Percentiles rank a stretch among this genome's conserved stretches.
Evolutionary conservation across 1,284 basidiomycete genomes (phyloP).

Genomic region (Ustilago nuda): DNA sequence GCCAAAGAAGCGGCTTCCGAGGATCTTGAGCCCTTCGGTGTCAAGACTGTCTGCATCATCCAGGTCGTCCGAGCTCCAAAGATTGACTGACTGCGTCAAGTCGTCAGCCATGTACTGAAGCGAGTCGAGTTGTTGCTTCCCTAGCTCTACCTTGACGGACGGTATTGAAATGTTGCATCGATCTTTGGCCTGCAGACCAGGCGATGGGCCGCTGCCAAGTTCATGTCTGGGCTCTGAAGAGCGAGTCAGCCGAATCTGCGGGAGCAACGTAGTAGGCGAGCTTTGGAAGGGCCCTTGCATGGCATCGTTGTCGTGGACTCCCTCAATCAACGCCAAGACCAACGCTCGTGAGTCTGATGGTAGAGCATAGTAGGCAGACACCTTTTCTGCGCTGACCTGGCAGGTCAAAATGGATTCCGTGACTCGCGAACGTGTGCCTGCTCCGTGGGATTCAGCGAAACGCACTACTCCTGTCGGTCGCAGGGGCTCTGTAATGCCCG

Average conservation of each 20-base stretch:
- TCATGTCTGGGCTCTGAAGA: neutral
- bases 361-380: conserved; percentile 32
- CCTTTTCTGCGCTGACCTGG: conserved; percentile 19
- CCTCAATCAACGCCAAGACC: conserved; percentile 31
- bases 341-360: conserved; percentile 27
- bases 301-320: conserved; percentile 10
- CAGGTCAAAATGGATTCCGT: conserved; percentile 14
- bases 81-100: conserved; percentile 40
- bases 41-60: conserved; percentile 32
- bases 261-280: conserved; percentile 5
- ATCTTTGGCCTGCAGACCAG: conserved; percentile 10
- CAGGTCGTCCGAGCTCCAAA: conserved; percentile 32
- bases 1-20: conserved; percentile 60
- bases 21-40: conserved; percentile 49
- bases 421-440: conserved; percentile 1
- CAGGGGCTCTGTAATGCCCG: conserved; percentile 16
- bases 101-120: conserved; percentile 61
- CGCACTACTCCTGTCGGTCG: conserved; percentile 13
- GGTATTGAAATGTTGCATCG: conserved; percentile 38
- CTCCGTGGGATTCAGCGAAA: conserved; percentile 16
- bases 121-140: conserved; percentile 52
- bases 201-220: neutral
- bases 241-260: conserved; percentile 17
- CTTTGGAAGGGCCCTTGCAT: conserved; percentile 6
- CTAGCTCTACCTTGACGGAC: conserved; percentile 35